These are phyloP conservation scores for Prunus salicina DNA, from an alignment of 306 rosid species.

Conservation along the genomic window DNA sequence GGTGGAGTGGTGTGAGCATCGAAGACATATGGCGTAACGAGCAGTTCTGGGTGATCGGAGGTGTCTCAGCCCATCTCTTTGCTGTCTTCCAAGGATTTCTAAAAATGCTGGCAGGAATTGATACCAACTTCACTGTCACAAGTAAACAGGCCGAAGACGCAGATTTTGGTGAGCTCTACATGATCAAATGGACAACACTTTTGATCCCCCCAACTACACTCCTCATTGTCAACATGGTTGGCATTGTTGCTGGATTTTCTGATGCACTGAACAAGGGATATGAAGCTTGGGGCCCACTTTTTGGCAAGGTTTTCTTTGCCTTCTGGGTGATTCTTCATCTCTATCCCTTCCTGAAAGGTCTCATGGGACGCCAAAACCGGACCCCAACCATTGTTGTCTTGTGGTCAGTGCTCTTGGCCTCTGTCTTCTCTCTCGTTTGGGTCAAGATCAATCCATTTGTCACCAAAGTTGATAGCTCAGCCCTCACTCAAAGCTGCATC, in stretches of 20 bases:
- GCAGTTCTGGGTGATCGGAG: constrained; percentile 98
- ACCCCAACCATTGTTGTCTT: constrained; percentile 93
- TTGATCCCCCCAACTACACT: constrained; percentile 90
- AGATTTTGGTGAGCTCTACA: constrained; percentile 86
- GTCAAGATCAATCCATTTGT: constrained; percentile 88
- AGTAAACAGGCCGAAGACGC: constrained; percentile 80
- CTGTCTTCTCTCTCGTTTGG: constrained; percentile 94
- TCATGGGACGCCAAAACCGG: constrained; percentile 95
- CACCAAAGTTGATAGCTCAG: constrained; percentile 50
- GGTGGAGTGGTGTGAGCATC: constrained; percentile 92
- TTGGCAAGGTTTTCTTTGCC: constrained; percentile 93
- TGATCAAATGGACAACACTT: constrained; percentile 92
- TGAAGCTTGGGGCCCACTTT: constrained; percentile 94
- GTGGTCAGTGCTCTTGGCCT: constrained; percentile 93
- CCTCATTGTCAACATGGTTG: constrained; percentile 78
- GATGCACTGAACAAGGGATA: constrained; percentile 93
- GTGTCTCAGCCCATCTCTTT: constrained; percentile 94
- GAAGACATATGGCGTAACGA: constrained; percentile 91
- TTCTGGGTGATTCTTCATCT: constrained; percentile 94
- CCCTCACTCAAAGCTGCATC: constrained; percentile 56
- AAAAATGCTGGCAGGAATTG: constrained; percentile 86
- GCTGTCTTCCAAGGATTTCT: constrained; percentile 96
- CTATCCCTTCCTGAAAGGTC: constrained; percentile 97
- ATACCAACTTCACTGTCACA: constrained; percentile 95
- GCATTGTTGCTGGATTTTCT: constrained; percentile 95